Evolutionary conservation across 192 early-diverging fungal genomes (phyloP), one percentile per base, ranked within the genome.

Genomic region (Jimgerdemannia flammicorona): DNA sequence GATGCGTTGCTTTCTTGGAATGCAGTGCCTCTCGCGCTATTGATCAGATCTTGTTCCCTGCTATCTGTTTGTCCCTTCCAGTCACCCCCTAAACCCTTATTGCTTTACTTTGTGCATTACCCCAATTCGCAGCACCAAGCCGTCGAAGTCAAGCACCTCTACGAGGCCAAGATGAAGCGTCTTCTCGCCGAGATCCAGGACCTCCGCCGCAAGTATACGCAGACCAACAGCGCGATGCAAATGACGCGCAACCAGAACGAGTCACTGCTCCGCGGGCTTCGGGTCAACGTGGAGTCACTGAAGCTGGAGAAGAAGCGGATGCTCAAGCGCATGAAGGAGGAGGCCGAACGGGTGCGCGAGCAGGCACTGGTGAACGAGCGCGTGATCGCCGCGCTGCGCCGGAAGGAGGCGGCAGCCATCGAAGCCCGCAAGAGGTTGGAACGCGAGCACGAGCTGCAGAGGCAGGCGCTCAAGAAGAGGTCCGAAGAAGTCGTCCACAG

Each of bases 221-320:
- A 87, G 66, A 83, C 88, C 3, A 87, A 85, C 67, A 76, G 79
- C 71, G 72, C 85, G 11, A 85, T 84, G 72, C 83, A 85, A 4
- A 76, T 78, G 10, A 82, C 80, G 17, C 84, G 87, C 20, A 86
- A 77, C 43, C 73, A 88, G 69, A 84, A 88, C 44, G 93, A 92
- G 64, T 84, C 80, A 8, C 78, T 92, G 40, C 84, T 91, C 11
- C 85, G 86, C 43, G 88, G 86, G 3, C 80, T 94, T 44, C 85
- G 85, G 69, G 84, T 85, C 8, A 93, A 91, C 43, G 90, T 95
- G 20, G 88, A 91, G 72, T 83, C 87, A 11, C 83, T 93, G 40
- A 93, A 92, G 76, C 80, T 83, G 41, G 94, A 95, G 78, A 95
- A 95, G 78, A 73, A 89, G 17, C 83, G 88, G 11, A 90, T 95